Conservation (phyloP, 305 asterid species). For the Fraxinus velutina region DNA sequence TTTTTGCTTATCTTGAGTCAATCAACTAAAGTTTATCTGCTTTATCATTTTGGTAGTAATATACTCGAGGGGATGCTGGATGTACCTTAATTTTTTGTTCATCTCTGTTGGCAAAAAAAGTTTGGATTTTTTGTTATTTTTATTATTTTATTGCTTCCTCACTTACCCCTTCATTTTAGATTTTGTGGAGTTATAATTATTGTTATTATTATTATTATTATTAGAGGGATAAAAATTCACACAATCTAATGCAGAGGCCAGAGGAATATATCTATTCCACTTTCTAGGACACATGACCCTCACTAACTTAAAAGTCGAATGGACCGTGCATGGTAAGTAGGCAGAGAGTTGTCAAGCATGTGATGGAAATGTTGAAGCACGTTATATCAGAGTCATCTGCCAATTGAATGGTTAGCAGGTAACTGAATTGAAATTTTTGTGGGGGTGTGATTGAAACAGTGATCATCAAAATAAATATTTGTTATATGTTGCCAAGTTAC, state of each 20-base stretch:
- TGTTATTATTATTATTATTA: too few relatives aligned
- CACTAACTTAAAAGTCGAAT: background rate
- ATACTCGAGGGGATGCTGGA: background rate
- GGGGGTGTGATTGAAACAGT: too few relatives aligned
- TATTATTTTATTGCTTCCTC: background rate
- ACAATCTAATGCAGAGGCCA: too few relatives aligned
- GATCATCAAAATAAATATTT: too few relatives aligned
- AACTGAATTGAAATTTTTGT: background rate
- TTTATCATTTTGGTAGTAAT: background rate
- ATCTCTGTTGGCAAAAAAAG: background rate
- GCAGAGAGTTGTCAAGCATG: background rate
- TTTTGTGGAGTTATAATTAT: background rate
- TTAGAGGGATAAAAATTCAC: too few relatives aligned
- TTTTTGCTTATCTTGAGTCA: background rate
- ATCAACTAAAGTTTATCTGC: background rate
- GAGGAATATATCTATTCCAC: background rate
- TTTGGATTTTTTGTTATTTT: background rate
- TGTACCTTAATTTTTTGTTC: background rate
- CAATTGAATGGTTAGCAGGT: background rate
- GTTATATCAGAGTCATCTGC: background rate
- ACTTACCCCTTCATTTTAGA: background rate
- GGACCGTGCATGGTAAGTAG: background rate
- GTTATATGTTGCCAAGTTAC: background rate
- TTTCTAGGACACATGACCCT: background rate
- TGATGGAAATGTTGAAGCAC: background rate